Percentiles rank a stretch among this genome's conserved stretches.
These are phyloP conservation scores for Scheffersomyces insectosa DNA, from an alignment of 1,139 yeast genomes.

Conservation along the genomic window DNA sequence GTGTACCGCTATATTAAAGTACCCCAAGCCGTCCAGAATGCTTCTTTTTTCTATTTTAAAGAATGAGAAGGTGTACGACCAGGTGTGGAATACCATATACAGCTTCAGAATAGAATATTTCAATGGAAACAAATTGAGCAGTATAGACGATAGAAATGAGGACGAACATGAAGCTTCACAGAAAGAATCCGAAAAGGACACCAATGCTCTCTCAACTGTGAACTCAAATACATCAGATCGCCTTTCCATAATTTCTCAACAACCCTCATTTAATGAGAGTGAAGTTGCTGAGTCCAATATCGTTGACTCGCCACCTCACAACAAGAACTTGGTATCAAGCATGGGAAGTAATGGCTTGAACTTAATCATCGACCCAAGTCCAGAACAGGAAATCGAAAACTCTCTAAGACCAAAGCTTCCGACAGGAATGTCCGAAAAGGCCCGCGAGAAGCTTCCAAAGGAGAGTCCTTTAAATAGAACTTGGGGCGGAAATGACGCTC, in stretches of 20 bases:
- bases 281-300: background rate
- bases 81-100: conserved; percentile 32
- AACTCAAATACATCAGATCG: conserved; percentile 12
- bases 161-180: conserved; percentile 4
- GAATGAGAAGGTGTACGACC: conserved; percentile 42
- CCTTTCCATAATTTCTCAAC: conserved; percentile 5
- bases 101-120: conserved; percentile 30
- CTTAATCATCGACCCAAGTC: background rate
- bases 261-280: background rate
- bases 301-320: background rate
- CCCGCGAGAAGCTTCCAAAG: conserved; percentile 58
- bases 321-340: background rate
- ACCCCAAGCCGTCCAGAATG: conserved; percentile 54
- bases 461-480: conserved; percentile 49
- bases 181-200: conserved; percentile 6
- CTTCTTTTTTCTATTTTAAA: conserved; percentile 54
- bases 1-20: conserved; percentile 49
- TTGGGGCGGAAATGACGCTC: conserved; percentile 64
- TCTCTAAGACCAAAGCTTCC: conserved; percentile 50
- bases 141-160: conserved; percentile 11
- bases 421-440: conserved; percentile 60
- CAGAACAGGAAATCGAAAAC: conserved; percentile 22
- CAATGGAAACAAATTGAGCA: conserved; percentile 18
- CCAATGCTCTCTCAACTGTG: conserved; percentile 3
- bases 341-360: background rate